Evolutionary conservation across 148 eudicot genomes (phyloP), one percentile per base, ranked within the genome.

Genomic region (Amaranthus palmeri): DNA sequence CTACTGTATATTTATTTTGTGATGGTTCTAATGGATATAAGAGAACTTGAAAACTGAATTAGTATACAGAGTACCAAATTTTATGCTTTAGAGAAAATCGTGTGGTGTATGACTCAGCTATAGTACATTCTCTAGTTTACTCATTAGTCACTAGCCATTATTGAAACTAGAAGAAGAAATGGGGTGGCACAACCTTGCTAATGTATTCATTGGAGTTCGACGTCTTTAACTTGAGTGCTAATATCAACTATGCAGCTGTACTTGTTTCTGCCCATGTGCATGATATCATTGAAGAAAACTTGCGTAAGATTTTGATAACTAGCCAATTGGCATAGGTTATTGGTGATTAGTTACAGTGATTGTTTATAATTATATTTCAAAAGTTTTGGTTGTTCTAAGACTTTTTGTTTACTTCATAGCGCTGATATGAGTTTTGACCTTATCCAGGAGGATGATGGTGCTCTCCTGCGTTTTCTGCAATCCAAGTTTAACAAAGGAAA

Each of bases 381-480:
- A 10, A 63, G 2, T 42, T 3, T 44, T 12, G 46, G 52, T 15
- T 65, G 12, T 65, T 46, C 7, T 15, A 64, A 13, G 6, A 15
- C 36, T 25, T 25, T 25, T 25, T 25, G 36, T 25, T 25, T 25
- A 25, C 36, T 25, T 25, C 36, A 25, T 25, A 54, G 60, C 42
- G 58, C 59, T 77, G 25, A 56, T 71, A 25, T 49, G 43, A 55
- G 43, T 40, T 43, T 69, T 75, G 40, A 14, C 59, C 40, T 77
- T 46, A 69, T 72, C 43, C 82, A 95, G 99, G 96, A 92, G 78
- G 96, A 95, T 72, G 99, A 95, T 74, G 81, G 99, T 83, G 82
- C 96, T 76, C 93, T 95, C 76, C 81, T 92, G 72, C 99, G 96
- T 58, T 95, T 91, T 77, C 82, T 95, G 63, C 97, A 95, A 86